Evolutionary conservation across 495 filamentous ascomycete species (phyloP).

Genomic region (Trypethelium eluteriae): DNA sequence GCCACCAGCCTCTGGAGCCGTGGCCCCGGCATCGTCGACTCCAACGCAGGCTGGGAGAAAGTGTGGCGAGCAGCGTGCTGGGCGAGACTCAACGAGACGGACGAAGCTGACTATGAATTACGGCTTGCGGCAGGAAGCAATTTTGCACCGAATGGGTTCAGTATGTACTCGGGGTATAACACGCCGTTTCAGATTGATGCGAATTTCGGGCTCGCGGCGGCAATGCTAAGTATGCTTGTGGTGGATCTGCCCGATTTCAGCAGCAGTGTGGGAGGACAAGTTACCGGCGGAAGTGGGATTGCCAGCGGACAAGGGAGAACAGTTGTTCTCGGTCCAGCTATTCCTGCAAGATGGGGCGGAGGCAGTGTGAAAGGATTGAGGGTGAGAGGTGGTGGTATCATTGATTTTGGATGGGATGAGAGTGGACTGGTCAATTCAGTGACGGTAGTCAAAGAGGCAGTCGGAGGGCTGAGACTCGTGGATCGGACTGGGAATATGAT

Average conservation of each 20-base stretch:
- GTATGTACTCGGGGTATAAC: slow-evolving; percentile 38
- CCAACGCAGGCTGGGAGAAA: slow-evolving; percentile 50
- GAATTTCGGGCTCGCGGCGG: slow-evolving; percentile 46
- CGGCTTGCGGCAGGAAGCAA: slow-evolving; percentile 31
- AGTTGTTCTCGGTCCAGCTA: slow-evolving; percentile 19
- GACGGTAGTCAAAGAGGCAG: background rate
- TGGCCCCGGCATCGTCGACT: slow-evolving; percentile 38
- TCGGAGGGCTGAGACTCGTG: background rate
- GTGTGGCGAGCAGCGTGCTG: slow-evolving; percentile 49
- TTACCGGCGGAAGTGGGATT: background rate
- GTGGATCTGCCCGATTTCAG: slow-evolving; percentile 17
- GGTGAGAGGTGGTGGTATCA: slow-evolving; percentile 16
- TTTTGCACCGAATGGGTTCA: slow-evolving; percentile 43
- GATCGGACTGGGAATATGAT: background rate
- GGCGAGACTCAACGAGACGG: slow-evolving; percentile 44
- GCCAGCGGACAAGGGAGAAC: background rate
- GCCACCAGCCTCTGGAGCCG: slow-evolving; percentile 37
- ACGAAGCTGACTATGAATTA: slow-evolving; percentile 41
- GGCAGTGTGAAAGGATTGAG: slow-evolving; percentile 18
- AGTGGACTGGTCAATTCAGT: slow-evolving; percentile 2
- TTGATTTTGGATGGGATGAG: slow-evolving; percentile 17
- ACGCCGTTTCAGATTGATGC: slow-evolving; percentile 50
- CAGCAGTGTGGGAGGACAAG: background rate
- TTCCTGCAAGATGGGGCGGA: slow-evolving; percentile 16
- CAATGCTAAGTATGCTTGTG: slow-evolving; percentile 41